Evolutionary conservation across 2,329 filamentous ascomycete genomes (phyloP).

Genomic region (Aspergillus japonicus): DNA sequence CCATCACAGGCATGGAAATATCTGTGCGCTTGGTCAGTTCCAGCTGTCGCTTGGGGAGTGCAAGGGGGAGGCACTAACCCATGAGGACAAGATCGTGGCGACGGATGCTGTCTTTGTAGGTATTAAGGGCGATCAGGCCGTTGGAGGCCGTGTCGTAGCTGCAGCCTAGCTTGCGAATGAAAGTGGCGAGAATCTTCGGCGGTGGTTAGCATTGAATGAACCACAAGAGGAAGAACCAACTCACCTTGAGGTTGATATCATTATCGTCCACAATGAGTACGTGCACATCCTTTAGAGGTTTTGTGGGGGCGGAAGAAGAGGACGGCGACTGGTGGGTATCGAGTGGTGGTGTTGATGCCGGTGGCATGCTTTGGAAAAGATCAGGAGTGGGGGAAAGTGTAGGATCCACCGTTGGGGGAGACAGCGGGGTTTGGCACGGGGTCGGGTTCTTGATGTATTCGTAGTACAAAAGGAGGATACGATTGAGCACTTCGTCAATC

Average conservation of each 20-base stretch:
- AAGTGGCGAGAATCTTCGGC: slow-evolving; percentile 34
- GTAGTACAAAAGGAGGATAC: slow-evolving; percentile 1
- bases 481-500: slow-evolving; percentile 6
- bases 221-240: not conserved
- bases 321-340: not conserved
- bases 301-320: not conserved
- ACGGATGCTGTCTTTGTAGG: slow-evolving; percentile 26
- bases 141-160: slow-evolving; percentile 37
- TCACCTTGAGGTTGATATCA: slow-evolving; percentile 37
- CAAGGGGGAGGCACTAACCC: slow-evolving; percentile 18
- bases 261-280: slow-evolving; percentile 44
- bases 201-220: not conserved
- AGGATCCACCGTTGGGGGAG: not conserved
- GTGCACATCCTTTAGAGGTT: slow-evolving; percentile 11
- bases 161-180: slow-evolving; percentile 36
- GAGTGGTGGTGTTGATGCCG: not conserved
- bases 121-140: slow-evolving; percentile 39
- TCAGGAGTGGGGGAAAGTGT: not conserved
- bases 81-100: slow-evolving; percentile 36
- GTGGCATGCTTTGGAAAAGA: not conserved
- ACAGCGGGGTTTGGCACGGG: not conserved
- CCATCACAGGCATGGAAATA: slow-evolving; percentile 44
- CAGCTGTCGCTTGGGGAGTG: no score
- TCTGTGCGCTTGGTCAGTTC: slow-evolving; percentile 24
- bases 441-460: not conserved